Conservation (phyloP, 176 grass and related monocot species). For the Avena insularis region DNA sequence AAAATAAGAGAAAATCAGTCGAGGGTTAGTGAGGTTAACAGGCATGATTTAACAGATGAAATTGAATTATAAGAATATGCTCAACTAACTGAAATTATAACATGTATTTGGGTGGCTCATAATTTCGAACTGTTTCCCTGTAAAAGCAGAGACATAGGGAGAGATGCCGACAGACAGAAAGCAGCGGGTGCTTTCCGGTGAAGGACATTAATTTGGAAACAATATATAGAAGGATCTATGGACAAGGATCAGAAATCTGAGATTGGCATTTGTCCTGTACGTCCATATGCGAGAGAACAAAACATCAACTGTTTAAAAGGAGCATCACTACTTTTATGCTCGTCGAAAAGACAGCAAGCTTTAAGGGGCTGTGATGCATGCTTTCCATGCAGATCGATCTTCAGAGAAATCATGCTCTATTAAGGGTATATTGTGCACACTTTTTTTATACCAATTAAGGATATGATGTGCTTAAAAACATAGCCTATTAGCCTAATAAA, state of each 20-base stretch:
- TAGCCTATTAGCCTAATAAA: background rate
- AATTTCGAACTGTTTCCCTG: background rate
- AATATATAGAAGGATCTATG: constrained; percentile 18
- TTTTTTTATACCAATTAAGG: background rate
- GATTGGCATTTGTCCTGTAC: constrained; percentile 28
- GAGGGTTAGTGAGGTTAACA: background rate
- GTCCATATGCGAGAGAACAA: constrained; percentile 27
- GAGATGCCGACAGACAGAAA: background rate
- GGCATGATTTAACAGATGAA: background rate
- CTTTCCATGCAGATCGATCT: constrained; percentile 18
- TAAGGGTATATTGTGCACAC: background rate
- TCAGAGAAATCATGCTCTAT: background rate
- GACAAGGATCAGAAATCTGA: constrained; percentile 8
- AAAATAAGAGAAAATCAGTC: background rate
- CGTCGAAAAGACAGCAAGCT: constrained; percentile 41
- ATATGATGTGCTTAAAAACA: background rate
- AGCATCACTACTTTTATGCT: constrained; percentile 23
- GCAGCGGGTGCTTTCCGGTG: background rate
- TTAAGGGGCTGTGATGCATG: constrained; percentile 12
- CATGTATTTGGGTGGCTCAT: too few species aligned
- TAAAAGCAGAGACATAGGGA: background rate
- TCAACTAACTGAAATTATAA: too few species aligned
- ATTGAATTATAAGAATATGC: background rate
- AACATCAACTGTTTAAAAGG: background rate
- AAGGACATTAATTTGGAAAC: constrained; percentile 18